Percentiles rank a stretch among this genome's conserved stretches.
phyloP scores from a whole-genome alignment of 1,284 basidiomycete species.

The Peniophora sp. region DNA sequence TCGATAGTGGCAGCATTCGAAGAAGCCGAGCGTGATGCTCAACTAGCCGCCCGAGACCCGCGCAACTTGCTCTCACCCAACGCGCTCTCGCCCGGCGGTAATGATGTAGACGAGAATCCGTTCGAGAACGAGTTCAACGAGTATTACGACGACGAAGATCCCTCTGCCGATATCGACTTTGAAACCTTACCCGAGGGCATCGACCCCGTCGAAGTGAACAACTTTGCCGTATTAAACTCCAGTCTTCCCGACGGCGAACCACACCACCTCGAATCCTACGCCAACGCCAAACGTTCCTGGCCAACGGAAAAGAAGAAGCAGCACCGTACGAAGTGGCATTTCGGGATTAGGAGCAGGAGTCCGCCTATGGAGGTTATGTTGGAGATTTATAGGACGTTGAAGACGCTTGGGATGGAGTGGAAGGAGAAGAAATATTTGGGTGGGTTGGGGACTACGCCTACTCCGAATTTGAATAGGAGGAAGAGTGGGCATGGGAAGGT shows the following conservation, averaged over 20 bases:
- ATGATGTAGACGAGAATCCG: slow-evolving; percentile 61
- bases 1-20: slow-evolving; percentile 64
- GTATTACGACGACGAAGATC: slow-evolving; percentile 53
- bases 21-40: slow-evolving; percentile 75
- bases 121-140: slow-evolving; percentile 66
- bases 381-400: slow-evolving; percentile 93
- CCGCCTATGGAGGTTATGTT: slow-evolving; percentile 99
- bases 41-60: slow-evolving; percentile 75
- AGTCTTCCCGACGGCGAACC: slow-evolving; percentile 62
- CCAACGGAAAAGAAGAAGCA: slow-evolving; percentile 48
- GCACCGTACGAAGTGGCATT: slow-evolving; percentile 89
- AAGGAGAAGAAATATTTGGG: slow-evolving; percentile 73
- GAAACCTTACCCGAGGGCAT: slow-evolving; percentile 16
- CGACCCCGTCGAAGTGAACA: slow-evolving; percentile 40
- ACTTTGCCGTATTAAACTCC: slow-evolving; percentile 81
- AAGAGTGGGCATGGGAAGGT: slow-evolving; percentile 24
- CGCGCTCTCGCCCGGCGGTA: slow-evolving; percentile 50
- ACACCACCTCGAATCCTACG: slow-evolving; percentile 55
- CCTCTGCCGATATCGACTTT: slow-evolving; percentile 54
- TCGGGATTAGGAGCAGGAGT: slow-evolving; percentile 90
- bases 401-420: slow-evolving; percentile 97
- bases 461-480: slow-evolving; percentile 8
- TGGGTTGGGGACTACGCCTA: slow-evolving; percentile 39
- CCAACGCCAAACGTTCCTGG: slow-evolving; percentile 48
- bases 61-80: slow-evolving; percentile 42